Evolutionary conservation across 1,284 basidiomycete species (phyloP).

Genomic region (Pisolithus thermaeus): DNA sequence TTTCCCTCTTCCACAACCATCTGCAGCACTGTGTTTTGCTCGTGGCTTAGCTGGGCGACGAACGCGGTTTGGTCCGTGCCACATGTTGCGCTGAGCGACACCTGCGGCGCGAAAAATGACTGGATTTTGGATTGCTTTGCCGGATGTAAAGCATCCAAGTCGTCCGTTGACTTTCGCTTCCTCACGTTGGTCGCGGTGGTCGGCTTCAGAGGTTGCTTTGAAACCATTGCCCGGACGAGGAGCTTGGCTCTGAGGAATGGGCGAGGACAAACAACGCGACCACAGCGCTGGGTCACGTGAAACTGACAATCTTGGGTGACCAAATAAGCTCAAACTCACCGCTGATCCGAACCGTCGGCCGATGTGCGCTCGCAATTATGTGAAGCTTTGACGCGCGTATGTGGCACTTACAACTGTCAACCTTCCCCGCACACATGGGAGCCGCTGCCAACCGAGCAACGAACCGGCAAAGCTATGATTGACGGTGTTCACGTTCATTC

Average conservation of each 20-base stretch:
- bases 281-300: conserved; percentile 21
- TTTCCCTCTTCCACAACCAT: conserved; percentile 45
- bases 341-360: too few relatives aligned
- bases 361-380: too few relatives aligned
- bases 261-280: conserved; percentile 8
- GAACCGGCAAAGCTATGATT: too few relatives aligned
- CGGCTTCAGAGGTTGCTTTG: conserved; percentile 10
- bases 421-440: too few relatives aligned
- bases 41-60: conserved; percentile 37
- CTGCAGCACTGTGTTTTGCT: conserved; percentile 37
- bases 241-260: too few relatives aligned
- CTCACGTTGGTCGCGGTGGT: conserved; percentile 19
- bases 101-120: conserved; percentile 40
- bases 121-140: conserved; percentile 38
- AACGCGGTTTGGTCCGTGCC: conserved; percentile 28
- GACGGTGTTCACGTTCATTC: too few relatives aligned
- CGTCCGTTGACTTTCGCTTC: conserved; percentile 39
- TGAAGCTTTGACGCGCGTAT: too few relatives aligned
- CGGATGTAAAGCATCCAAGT: conserved; percentile 17
- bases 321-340: too few relatives aligned
- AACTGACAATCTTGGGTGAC: conserved; percentile 12
- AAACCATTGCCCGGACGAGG: conserved; percentile 6
- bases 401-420: too few relatives aligned
- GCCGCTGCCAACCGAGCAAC: too few relatives aligned
- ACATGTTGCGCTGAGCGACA: conserved; percentile 27